Percentiles rank a stretch among this genome's conserved stretches.
Conservation (phyloP, 2,329 filamentous ascomycete species). For the Monosporascus sp. region DNA sequence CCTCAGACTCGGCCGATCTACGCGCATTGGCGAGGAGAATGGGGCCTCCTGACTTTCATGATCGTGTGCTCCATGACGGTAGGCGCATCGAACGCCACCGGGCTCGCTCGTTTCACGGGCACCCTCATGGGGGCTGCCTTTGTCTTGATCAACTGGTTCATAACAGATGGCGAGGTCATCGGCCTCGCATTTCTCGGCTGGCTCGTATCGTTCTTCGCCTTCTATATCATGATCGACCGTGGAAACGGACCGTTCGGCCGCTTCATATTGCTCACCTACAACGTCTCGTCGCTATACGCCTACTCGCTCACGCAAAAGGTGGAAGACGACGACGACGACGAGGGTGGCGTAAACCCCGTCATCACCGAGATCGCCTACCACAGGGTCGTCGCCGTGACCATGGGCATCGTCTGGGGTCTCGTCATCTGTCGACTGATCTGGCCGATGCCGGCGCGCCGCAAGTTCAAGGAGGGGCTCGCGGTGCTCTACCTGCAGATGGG, state of each 20-base stretch:
- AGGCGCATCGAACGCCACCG: constrained; percentile 90
- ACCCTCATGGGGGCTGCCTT: constrained; percentile 75
- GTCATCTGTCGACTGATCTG: constrained; percentile 85
- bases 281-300: constrained; percentile 88
- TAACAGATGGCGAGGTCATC: constrained; percentile 67
- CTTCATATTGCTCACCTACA: constrained; percentile 93
- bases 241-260: constrained; percentile 86
- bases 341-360: constrained; percentile 75
- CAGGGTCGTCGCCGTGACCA: constrained; percentile 78
- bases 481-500: constrained; percentile 94
- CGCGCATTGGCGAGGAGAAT: constrained; percentile 87
- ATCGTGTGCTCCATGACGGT: constrained; percentile 97
- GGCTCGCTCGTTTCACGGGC: constrained; percentile 77
- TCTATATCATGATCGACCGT: constrained; percentile 81
- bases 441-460: constrained; percentile 84
- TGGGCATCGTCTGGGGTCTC: constrained; percentile 87
- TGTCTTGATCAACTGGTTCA: constrained; percentile 72
- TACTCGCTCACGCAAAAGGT: constrained; percentile 82
- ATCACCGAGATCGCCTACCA: constrained; percentile 87
- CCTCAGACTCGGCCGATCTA: constrained; percentile 73
- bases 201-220: constrained; percentile 74
- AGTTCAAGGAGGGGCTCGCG: constrained; percentile 83
- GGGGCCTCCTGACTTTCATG: constrained; percentile 96
- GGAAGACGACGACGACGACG: constrained; percentile 77
- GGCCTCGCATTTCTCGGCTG: constrained; percentile 77